Evolutionary conservation across 345 rosid species (phyloP), one percentile per base, ranked within the genome.

Genomic region (Citrus medica): DNA sequence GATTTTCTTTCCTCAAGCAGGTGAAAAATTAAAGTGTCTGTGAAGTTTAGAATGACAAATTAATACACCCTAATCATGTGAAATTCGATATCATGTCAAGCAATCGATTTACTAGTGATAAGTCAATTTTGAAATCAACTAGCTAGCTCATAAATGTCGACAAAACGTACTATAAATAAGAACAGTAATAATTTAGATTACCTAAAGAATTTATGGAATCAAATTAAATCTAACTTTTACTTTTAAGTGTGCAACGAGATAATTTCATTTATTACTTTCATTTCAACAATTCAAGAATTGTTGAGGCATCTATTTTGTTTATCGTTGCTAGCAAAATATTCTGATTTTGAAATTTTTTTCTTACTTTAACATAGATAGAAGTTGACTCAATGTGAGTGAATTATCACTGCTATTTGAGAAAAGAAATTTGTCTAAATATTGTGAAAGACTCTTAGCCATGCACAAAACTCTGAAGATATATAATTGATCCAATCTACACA

Each of bases 311-410:
- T 65, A 35, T 33, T n/a, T 6, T 42, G 61, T 22, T 30, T 27
- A 42, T 28, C 27, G 33, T 69, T 70, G 60, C 7, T 40, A 65
- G 25, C 65, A 51, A 72, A 61, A 1, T 25, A 35, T 17, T 9
- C 21, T 59, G 17, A 7, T 69, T 38, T 38, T 35, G 10, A 40
- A 28, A 46, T 9, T 0, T 40, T 21, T n/a, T 32, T 28, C 14
- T 78, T 71, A 21, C 71, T 61, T n/a, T 38, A 13, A n/a, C 48
- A 55, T 33, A 59, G 78, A 35, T 42, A 62, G 55, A 75, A 46
- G 30, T 69, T 37, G 38, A 62, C 35, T 33, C 67, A 71, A 21
- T 53, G 14, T 61, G 33, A 37, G 28, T 14, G 63, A 60, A 79
- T 67, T 74, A 74, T 74, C 60, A 46, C 32, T 59, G 51, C 51